Evolutionary conservation across 129 eudicot species (phyloP).

Genomic region (Flaveria sonorensis): DNA sequence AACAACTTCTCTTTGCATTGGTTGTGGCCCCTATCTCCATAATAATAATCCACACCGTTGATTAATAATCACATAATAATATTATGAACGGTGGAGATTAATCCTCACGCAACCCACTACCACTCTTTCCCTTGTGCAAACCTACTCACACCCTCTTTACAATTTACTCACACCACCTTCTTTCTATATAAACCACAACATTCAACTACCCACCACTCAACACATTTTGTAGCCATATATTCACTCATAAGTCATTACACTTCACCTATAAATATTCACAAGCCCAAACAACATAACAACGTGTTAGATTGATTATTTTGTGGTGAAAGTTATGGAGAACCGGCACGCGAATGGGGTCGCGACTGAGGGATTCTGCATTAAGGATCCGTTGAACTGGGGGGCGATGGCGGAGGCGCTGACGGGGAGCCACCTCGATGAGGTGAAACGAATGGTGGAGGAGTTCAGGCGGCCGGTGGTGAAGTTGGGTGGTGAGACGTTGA

Average conservation of each 20-base stretch:
- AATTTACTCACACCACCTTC: constrained; percentile 13
- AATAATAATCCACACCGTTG: constrained; percentile 25
- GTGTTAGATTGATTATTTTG: too few relatives aligned
- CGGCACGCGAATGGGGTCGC: constrained; percentile 34
- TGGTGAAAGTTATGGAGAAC: constrained; percentile 16
- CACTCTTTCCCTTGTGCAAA: constrained; percentile 8
- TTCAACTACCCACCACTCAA: constrained; percentile 42
- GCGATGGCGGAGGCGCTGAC: constrained; percentile 59
- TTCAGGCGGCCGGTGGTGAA: constrained; percentile 62
- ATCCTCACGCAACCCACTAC: constrained; percentile 57
- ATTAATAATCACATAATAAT: constrained; percentile 6
- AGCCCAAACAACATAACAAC: too few relatives aligned
- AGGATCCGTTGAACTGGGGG: constrained; percentile 84
- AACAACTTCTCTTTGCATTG: constrained; percentile 40
- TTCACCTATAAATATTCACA: neutral
- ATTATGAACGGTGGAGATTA: constrained; percentile 35
- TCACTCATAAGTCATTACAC: neutral
- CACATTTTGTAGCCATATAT: constrained; percentile 34
- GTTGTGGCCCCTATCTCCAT: neutral
- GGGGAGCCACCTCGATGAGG: constrained; percentile 84
- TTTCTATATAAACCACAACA: constrained; percentile 51
- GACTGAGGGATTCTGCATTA: constrained; percentile 41
- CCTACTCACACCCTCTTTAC: constrained; percentile 17
- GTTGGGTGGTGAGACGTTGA: constrained; percentile 66
- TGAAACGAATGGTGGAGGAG: constrained; percentile 76